Evolutionary conservation across 2,329 filamentous ascomycete genomes (phyloP), one percentile per base, ranked within the genome.

Genomic region (Phialocephala subalpina): DNA sequence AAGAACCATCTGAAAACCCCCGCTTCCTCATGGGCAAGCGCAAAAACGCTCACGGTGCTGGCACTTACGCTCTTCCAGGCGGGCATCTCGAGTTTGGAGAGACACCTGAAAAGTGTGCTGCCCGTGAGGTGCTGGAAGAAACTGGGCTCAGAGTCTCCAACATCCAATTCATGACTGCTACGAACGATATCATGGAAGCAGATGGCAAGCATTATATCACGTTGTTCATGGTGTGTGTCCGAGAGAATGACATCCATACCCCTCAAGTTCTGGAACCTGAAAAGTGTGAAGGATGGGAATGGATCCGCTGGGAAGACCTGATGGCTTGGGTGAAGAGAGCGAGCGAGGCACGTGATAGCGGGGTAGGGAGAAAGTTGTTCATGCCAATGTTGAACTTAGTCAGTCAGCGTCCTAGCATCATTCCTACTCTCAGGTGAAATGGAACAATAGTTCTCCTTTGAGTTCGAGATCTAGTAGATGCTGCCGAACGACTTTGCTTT

Each of bases 1-100:
- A 61, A 20, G 62, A 67, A 22, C 56, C 42, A 6, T 22, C 60
- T 38, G 11, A 52, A 3, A 66, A 63, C 42, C 69, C 68, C 14
- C 16, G 52, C 2, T 71, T 71, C 58, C 62, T 71, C 14, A 45
- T 71, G 3, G 70, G 68, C 11, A 67, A 67, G 20, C 66, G 68
- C n/a, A 55, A 66, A 18, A 62, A 55, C 18, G 66, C 69, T 4
- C 68, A 69, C 60, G 69, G 69, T 0, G 56, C 67, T 12, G 88
- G 86, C 0, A 88, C 85, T 0, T 87, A 85, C 78, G 89, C 88
- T 58, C 84, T 93, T 16, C 91, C 92, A 0, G 92, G 92, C 25
- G 92, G 92, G 0, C 91, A 95, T 72, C 84, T 94, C 18, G 92
- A 95, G 67, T 85, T 86, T 64, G 85, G 86, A 67, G 92, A 95